These are phyloP conservation scores for Trichoderma simmonsii DNA, from an alignment of 2,329 filamentous ascomycete species.

Conservation along the genomic window DNA sequence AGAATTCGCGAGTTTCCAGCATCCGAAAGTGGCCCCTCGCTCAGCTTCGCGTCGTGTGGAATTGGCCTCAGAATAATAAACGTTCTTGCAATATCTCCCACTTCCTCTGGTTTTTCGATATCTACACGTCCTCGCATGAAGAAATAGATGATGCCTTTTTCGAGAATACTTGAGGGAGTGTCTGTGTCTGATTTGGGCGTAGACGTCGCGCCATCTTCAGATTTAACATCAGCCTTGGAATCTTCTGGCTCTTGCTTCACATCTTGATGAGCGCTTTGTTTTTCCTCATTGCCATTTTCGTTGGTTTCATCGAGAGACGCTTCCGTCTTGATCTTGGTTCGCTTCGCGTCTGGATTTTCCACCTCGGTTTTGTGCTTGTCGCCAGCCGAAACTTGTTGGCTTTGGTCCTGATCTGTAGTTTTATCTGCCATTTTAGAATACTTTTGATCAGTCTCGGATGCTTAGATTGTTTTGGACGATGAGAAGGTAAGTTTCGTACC, in stretches of 20 bases:
- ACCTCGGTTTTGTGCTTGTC: slow-evolving; percentile 31
- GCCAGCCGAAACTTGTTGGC: slow-evolving; percentile 18
- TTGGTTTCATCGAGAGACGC: slow-evolving; percentile 10
- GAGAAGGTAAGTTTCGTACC: background rate
- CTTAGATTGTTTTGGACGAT: background rate
- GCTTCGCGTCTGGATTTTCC: slow-evolving; percentile 28
- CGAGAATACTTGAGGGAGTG: slow-evolving; percentile 59
- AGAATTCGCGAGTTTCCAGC: slow-evolving; percentile 66
- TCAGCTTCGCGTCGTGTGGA: slow-evolving; percentile 60
- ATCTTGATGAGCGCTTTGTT: background rate
- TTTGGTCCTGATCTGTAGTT: background rate
- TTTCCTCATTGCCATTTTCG: background rate
- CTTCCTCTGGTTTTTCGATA: slow-evolving; percentile 63
- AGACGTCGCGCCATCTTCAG: slow-evolving; percentile 18
- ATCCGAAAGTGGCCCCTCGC: slow-evolving; percentile 46
- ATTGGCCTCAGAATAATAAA: slow-evolving; percentile 78
- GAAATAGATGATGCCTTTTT: slow-evolving; percentile 90
- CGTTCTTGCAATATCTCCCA: slow-evolving; percentile 72
- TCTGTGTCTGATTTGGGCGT: slow-evolving; percentile 25
- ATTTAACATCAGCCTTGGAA: background rate
- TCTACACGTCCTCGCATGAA: slow-evolving; percentile 78
- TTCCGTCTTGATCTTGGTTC: slow-evolving; percentile 26
- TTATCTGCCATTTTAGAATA: background rate
- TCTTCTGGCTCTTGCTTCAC: background rate
- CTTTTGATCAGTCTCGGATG: background rate